Base-by-base conservation (phyloP, 2,329 filamentous ascomycete species). In the Dactylellina haptotyla region DNA sequence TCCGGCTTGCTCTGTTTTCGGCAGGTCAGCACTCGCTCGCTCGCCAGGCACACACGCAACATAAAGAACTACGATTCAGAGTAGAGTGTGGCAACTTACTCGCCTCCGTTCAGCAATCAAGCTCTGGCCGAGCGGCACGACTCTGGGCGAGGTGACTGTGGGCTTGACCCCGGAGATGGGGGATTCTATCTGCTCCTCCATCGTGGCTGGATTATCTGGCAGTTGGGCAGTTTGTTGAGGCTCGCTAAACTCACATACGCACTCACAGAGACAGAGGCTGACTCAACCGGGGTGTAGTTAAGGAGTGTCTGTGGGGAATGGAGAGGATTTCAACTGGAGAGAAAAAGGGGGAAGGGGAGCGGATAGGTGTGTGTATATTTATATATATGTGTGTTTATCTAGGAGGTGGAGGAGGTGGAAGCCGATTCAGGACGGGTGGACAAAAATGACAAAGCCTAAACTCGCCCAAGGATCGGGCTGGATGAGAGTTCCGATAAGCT, bases 91-190 rank as follows among this genome's bases (percentile, higher is more conserved):
- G 18, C 18, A 32, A 25, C 69, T 56, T 57, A 73, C 69, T 4
- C 69, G 18, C 45, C 69, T 46, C 28, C 69, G 34, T 45, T 73
- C 69, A 23, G 69, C 69, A 41, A 73, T 73, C 48, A 66, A 54
- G n/a, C 69, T 73, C 56, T 73, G 69, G 32, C 69, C 61, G 23
- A 54, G 14, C 32, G 69, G 30, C 10, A 73, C 32, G 4, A 34
- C 43, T 34, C 69, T 61, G 9, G 61, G 28, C 10, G 61, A 26
- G 12, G 61, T 66, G 48, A 66, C 53, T 3, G 69, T 73, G 20
- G 69, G 69, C 20, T 73, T 73, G 6, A 73, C 69, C n/a, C 69
- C 69, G 48, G 69, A 66, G 46, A 73, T 66, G 12, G 69, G 69
- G 14, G 61, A 56, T 41, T 73, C 69, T 12, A 48, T 46, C 39